Evolutionary conservation across 805 yeast genomes (phyloP).

Genomic region (Grigorovia yakushimaensis): DNA sequence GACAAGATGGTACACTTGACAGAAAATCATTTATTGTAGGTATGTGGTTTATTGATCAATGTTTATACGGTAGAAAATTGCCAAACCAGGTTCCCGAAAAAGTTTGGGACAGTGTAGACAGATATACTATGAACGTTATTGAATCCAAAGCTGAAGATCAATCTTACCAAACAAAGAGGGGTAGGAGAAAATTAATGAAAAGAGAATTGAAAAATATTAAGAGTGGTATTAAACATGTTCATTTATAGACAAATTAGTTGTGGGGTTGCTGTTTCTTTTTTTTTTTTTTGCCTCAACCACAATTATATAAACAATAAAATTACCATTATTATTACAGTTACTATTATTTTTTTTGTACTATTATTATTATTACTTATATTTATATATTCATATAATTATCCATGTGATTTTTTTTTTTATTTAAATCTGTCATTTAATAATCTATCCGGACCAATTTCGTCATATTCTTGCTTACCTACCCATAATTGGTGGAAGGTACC

Average conservation of each 20-base stretch:
- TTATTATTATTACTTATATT: too few species aligned
- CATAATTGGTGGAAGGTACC: conserved; percentile 94
- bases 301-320: too few species aligned
- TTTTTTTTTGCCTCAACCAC: too few species aligned
- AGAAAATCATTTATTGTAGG: conserved; percentile 87
- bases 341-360: too few species aligned
- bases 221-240: conserved; percentile 23
- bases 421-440: conserved; percentile 75
- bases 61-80: conserved; percentile 83
- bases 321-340: too few species aligned
- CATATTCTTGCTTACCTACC: conserved; percentile 82
- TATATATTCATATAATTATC: background rate
- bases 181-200: conserved; percentile 13
- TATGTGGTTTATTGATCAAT: conserved; percentile 95
- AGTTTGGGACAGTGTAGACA: conserved; percentile 73
- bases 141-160: conserved; percentile 6
- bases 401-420: conserved; percentile 24
- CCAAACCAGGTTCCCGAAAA: conserved; percentile 58
- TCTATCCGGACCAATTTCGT: conserved; percentile 80
- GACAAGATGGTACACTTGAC: conserved; percentile 64
- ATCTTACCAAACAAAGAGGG: conserved; percentile 13
- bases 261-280: too few species aligned
- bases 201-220: conserved; percentile 21
- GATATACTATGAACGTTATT: conserved; percentile 11
- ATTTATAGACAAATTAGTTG: conserved; percentile 6